Conservation (phyloP, 495 filamentous ascomycete species). For the Podospora appendiculata region DNA sequence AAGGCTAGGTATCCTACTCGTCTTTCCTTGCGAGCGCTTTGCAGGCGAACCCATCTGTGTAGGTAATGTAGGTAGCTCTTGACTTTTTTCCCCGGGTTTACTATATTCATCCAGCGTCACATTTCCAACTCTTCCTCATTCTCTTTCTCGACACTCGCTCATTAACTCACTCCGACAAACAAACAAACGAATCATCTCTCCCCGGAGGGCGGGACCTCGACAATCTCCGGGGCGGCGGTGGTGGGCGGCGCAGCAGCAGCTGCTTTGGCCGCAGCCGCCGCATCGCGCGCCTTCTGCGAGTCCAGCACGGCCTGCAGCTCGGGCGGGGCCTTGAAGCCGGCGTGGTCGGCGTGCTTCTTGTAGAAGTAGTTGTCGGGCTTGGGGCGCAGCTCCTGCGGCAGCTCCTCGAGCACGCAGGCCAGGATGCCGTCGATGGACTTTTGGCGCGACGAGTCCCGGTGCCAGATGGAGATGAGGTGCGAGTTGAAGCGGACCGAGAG, state of each 20-base stretch:
- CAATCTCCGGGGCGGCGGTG: constrained; percentile 5
- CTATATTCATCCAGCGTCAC: too few relatives aligned
- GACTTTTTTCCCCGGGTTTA: too few relatives aligned
- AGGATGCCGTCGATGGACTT: constrained; percentile 65
- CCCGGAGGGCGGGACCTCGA: constrained; percentile 10
- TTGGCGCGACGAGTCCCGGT: constrained; percentile 67
- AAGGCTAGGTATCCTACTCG: too few relatives aligned
- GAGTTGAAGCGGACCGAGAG: constrained; percentile 68
- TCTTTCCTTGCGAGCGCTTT: too few relatives aligned
- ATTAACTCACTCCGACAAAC: not conserved
- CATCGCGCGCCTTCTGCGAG: constrained; percentile 38
- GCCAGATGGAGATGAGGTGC: constrained; percentile 80
- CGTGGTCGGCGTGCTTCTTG: constrained; percentile 51
- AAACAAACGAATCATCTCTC: not conserved
- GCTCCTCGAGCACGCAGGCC: constrained; percentile 55
- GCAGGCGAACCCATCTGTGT: too few relatives aligned
- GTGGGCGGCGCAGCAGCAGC: constrained; percentile 1
- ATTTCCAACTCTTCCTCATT: too few relatives aligned
- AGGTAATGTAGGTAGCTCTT: too few relatives aligned
- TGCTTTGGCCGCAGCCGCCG: constrained; percentile 15
- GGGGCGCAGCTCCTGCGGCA: constrained; percentile 60
- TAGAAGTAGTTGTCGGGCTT: constrained; percentile 64
- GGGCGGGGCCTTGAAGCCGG: constrained; percentile 47
- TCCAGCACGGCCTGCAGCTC: constrained; percentile 42
- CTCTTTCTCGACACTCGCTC: too few relatives aligned